Conservation (phyloP, 2,329 filamentous ascomycete genomes). For the Microcyclospora pomicola region DNA sequence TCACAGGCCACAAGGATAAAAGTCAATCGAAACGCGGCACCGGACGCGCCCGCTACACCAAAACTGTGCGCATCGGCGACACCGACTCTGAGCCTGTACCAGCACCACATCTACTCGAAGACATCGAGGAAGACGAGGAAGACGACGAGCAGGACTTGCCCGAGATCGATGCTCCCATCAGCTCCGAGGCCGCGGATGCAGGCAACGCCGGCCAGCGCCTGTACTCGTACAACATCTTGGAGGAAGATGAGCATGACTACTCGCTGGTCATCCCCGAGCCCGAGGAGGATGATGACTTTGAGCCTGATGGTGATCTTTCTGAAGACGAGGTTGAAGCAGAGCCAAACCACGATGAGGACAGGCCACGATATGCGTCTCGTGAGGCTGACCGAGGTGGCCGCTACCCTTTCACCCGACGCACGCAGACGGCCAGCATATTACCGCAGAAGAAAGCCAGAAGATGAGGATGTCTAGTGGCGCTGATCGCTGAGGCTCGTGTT, state of each 20-base stretch:
- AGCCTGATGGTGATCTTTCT: constrained; percentile 3
- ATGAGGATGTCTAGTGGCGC: too few relatives aligned
- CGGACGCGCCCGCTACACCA: constrained; percentile 1
- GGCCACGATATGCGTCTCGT: too few relatives aligned
- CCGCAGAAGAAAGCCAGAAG: too few relatives aligned
- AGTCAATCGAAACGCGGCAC: constrained; percentile 1
- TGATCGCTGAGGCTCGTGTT: too few relatives aligned
- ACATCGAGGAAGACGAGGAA: neutral
- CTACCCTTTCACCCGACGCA: too few relatives aligned
- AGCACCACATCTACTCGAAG: neutral
- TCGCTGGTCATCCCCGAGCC: neutral
- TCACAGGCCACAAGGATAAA: neutral
- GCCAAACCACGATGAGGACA: neutral
- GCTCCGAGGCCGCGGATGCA: neutral
- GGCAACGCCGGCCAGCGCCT: constrained; percentile 4
- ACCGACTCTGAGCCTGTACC: neutral
- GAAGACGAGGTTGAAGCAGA: constrained; percentile 4
- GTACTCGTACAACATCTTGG: constrained; percentile 5
- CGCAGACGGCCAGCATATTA: too few relatives aligned
- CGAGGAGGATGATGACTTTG: constrained; percentile 8
- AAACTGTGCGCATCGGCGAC: neutral
- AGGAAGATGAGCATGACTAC: constrained; percentile 1
- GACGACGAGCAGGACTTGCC: neutral
- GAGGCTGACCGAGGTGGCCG: too few relatives aligned
- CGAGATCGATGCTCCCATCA: neutral